Base-by-base conservation (phyloP, 2,329 filamentous ascomycete genomes). In the Torrubiellomyces zombiae region DNA sequence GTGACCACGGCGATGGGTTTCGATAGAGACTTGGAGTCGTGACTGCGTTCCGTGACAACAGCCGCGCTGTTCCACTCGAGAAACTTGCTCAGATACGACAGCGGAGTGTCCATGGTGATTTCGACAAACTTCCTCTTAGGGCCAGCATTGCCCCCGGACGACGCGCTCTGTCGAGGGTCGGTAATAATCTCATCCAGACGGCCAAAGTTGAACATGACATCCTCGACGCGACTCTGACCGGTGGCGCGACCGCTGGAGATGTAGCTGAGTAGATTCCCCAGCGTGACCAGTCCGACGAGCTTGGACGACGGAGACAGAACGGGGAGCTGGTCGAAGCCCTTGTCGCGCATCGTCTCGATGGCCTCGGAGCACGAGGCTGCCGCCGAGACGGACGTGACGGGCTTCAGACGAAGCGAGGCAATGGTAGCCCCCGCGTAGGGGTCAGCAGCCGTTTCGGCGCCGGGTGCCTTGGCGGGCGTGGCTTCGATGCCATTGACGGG, bases 41-140 rank as follows among this genome's bases (percentile, higher is more conserved):
- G 55, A 9, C 58, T 57, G 38, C 68, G 64, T 50, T 95, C 85
- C 0, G 86, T 98, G 3, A 98, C 82, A 24, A 98, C 73, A 0
- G 89, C 89, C 1, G 89, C 86, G 38, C 79, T 89, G 54, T 98
- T 95, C 83, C 89, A 95, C 56, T 95, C 83, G 36, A 95, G 82
- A 56, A 98, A 98, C 43, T 79, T 74, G 58, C 82, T 86, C 27
- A 98, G 63, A 21, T 78, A 75, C 23, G 67, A 69, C 19, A 98
- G 62, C 3, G 78, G 77, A 2, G 89, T 98, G 37, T 94, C 80
- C 47, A 78, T 60, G 6, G 89, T 95, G 45, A 98, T 93, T 54
- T 95, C 79, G 25, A 95, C 78, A 53, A 93, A 98, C 44, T 78
- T 73, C 30, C 74, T 63, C 50, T 68, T 67, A 33, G 51, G 50